Evolutionary conservation across 495 filamentous ascomycete genomes (phyloP).

Genomic region (Cercophora scortea): DNA sequence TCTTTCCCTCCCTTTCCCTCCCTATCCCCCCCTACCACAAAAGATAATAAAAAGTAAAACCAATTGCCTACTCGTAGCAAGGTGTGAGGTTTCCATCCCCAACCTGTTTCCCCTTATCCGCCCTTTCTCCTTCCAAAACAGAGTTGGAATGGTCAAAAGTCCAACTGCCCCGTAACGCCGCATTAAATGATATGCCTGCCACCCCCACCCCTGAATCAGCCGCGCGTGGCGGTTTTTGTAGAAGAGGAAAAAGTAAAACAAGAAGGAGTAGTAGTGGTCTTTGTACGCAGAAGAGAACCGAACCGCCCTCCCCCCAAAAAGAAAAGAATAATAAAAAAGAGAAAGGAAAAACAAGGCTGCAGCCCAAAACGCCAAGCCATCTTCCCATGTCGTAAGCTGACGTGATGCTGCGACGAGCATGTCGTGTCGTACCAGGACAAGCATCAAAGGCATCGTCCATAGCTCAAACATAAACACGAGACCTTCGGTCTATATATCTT

Average conservation of each 20-base stretch:
- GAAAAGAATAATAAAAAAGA: too few relatives aligned
- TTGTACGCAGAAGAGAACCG: too few relatives aligned
- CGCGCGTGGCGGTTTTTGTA: constrained; percentile 4
- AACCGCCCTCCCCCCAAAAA: too few relatives aligned
- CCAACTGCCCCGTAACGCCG: constrained; percentile 1
- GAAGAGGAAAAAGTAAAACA: constrained; percentile 1
- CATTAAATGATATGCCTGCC: constrained; percentile 2
- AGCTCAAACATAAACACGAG: neutral
- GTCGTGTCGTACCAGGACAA: too few relatives aligned
- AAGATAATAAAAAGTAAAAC: neutral
- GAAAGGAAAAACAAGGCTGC: too few relatives aligned
- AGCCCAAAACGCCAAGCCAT: too few relatives aligned
- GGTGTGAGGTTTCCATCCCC: neutral
- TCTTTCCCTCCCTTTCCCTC: too few relatives aligned
- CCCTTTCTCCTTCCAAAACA: neutral
- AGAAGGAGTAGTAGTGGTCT: neutral
- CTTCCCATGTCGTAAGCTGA: too few relatives aligned
- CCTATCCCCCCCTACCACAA: neutral
- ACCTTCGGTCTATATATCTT: constrained; percentile 15
- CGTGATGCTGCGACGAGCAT: too few relatives aligned
- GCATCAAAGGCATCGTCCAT: neutral
- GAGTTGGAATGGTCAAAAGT: neutral
- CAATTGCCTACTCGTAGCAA: too few relatives aligned
- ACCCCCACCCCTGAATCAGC: neutral
- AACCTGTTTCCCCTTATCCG: neutral